A percentile compares a stretch with the other conserved stretches of the same genome.
Evolutionary conservation across 1,284 basidiomycete species (phyloP).

Genomic region (Wallemia hederae): DNA sequence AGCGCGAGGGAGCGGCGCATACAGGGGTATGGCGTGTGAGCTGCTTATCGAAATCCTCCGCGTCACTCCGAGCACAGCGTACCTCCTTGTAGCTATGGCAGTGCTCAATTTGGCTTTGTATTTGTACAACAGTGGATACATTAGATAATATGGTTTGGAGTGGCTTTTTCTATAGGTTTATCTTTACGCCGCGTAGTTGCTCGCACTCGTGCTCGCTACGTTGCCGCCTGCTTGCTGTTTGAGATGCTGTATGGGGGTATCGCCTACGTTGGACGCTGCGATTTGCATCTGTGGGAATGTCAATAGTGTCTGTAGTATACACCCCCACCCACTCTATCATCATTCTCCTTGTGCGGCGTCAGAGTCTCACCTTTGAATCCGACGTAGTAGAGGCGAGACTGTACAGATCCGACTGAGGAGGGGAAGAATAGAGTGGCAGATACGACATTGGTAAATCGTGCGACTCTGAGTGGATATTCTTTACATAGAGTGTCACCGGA

Average conservation of each 20-base stretch:
- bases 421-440: conserved; percentile 6
- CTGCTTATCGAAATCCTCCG: not conserved
- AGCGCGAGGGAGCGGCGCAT: not conserved
- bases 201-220: not conserved
- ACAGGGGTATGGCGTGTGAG: not conserved
- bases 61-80: not conserved
- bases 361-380: conserved; percentile 48
- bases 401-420: conserved; percentile 31
- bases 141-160: no score
- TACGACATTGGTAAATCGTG: conserved; percentile 31
- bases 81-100: no score
- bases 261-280: conserved; percentile 35
- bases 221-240: not conserved
- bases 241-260: conserved; percentile 20
- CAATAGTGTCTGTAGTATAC: not conserved
- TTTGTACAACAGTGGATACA: no score
- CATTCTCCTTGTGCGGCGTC: conserved; percentile 24
- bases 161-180: no score
- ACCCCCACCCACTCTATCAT: conserved; percentile 4
- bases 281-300: conserved; percentile 32
- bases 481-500: conserved; percentile 10
- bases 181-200: not conserved
- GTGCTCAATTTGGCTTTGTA: no score
- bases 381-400: conserved; percentile 36
- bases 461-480: conserved; percentile 44